phyloP scores from a whole-genome alignment of 1,284 basidiomycete genomes.

The Cutaneotrichosporon spelunceum region DNA sequence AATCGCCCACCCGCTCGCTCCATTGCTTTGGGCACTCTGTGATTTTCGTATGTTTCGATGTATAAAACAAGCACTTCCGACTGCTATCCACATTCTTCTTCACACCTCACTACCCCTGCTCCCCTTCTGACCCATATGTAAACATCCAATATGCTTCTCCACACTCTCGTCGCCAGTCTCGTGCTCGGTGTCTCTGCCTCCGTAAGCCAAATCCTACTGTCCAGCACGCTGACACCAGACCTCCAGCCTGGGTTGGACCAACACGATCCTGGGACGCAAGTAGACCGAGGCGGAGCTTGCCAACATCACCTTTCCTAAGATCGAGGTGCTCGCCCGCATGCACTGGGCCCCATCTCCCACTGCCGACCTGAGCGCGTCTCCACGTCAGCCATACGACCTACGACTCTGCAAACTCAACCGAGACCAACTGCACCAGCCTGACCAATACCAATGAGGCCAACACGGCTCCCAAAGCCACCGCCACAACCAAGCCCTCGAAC shows the following conservation, averaged over 20 bases:
- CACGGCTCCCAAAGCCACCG: too few species aligned
- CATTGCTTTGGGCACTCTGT: too few species aligned
- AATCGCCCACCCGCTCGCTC: too few species aligned
- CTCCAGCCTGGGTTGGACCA: not conserved
- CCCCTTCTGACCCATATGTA: not conserved
- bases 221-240: not conserved
- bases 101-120: not conserved
- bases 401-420: too few species aligned
- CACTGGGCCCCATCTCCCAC: not conserved
- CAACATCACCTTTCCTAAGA: not conserved
- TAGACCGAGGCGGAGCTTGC: not conserved
- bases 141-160: not conserved
- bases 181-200: not conserved
- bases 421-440: not conserved
- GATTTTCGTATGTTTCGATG: too few species aligned
- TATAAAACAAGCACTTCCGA: too few species aligned
- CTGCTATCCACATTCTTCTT: too few species aligned
- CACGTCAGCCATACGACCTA: too few species aligned
- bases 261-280: not conserved
- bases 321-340: not conserved
- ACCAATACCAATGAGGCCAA: not conserved
- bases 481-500: too few species aligned
- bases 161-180: not conserved
- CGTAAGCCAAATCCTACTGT: not conserved
- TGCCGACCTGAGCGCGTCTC: not conserved